These are phyloP conservation scores for Linum tenue DNA, from an alignment of 345 rosid genomes.

Conservation along the genomic window DNA sequence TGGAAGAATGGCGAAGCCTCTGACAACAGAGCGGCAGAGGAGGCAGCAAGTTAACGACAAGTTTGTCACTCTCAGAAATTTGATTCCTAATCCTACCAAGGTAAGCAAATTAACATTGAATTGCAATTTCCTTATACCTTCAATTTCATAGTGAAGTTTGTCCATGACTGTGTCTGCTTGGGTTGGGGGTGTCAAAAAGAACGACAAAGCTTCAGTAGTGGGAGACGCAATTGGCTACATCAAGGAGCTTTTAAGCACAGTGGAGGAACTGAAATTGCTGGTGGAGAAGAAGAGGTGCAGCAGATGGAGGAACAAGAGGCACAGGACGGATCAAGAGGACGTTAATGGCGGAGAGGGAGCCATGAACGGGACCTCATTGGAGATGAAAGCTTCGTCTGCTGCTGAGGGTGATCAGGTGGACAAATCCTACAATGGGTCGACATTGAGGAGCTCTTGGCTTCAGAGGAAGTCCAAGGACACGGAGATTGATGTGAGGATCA, in stretches of 20 bases:
- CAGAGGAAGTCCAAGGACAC: conserved; percentile 79
- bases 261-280: conserved; percentile 64
- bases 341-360: not conserved
- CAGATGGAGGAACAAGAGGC: conserved; percentile 40
- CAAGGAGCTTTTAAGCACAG: conserved; percentile 57
- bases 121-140: too few relatives aligned
- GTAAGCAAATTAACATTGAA: conserved; percentile 17
- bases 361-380: conserved; percentile 18
- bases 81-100: conserved; percentile 75
- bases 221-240: conserved; percentile 76
- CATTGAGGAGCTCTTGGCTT: conserved; percentile 77
- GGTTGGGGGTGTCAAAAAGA: conserved; percentile 21
- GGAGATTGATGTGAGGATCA: conserved; percentile 76
- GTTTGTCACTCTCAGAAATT: conserved; percentile 38
- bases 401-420: conserved; percentile 28
- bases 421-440: conserved; percentile 34
- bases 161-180: too few relatives aligned
- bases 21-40: conserved; percentile 55
- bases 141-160: too few relatives aligned
- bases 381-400: conserved; percentile 14
- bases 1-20: conserved; percentile 47
- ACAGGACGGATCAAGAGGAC: conserved; percentile 25
- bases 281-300: conserved; percentile 67
- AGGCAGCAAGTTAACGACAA: conserved; percentile 57
- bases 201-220: conserved; percentile 74